A percentile compares a stretch with the other conserved stretches of the same genome.
Evolutionary conservation across 768 basidiomycete genomes (phyloP).

Genomic region (Omphalotus guepiniiformis): DNA sequence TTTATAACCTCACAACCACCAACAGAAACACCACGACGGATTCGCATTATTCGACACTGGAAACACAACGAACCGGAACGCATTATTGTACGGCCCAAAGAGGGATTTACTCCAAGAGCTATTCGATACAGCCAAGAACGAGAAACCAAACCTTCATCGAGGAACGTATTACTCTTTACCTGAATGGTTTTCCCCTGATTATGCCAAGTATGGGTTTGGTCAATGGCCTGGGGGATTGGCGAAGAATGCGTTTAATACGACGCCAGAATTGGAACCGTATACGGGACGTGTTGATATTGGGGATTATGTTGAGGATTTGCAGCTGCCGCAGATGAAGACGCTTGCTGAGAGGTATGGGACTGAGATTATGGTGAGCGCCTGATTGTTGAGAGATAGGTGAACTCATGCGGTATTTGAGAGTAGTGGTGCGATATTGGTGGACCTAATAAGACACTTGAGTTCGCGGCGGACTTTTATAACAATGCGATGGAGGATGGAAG

Average conservation of each 20-base stretch:
- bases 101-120: conserved; percentile 50
- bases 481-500: conserved; percentile 20
- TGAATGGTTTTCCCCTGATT: conserved; percentile 58
- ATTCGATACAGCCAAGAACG: conserved; percentile 41
- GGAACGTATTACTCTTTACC: conserved; percentile 58
- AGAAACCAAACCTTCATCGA: conserved; percentile 47
- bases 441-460: conserved; percentile 31
- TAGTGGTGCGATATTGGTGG: conserved; percentile 56
- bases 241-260: conserved; percentile 43
- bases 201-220: conserved; percentile 43
- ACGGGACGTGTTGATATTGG: conserved; percentile 45
- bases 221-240: conserved; percentile 53
- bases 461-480: conserved; percentile 34
- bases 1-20: background rate
- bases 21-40: conserved; percentile 67
- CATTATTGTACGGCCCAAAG: conserved; percentile 44
- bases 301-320: conserved; percentile 50
- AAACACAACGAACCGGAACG: conserved; percentile 47
- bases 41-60: conserved; percentile 53
- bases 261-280: conserved; percentile 46
- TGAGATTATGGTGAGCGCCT: conserved; percentile 47
- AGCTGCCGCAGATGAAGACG: conserved; percentile 47
- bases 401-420: background rate
- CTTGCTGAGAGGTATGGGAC: conserved; percentile 43
- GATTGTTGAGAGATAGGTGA: background rate